phyloP scores from a whole-genome alignment of 176 grass and related monocot genomes.

The Pontederia crassipes region DNA sequence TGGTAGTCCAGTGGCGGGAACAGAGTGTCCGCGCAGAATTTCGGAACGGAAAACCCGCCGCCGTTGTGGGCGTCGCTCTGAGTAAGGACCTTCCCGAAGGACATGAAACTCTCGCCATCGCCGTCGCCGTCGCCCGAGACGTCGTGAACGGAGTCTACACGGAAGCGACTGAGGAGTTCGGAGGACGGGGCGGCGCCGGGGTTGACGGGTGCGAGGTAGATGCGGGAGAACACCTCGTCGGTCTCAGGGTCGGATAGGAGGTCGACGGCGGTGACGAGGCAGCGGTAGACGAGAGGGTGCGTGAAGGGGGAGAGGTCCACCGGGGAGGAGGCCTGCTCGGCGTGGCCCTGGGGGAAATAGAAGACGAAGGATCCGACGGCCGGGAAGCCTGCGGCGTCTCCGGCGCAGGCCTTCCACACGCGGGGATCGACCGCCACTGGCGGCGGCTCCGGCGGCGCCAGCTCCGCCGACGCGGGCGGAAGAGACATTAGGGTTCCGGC shows the following conservation, averaged over 20 bases:
- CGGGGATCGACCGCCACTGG: constrained; percentile 9
- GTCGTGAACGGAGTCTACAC: background rate
- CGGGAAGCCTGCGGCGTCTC: constrained; percentile 35
- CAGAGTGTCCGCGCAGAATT: constrained; percentile 52
- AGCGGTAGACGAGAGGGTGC: constrained; percentile 6
- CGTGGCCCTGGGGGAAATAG: constrained; percentile 74
- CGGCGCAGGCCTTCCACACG: constrained; percentile 52
- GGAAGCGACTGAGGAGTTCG: background rate
- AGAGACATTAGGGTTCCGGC: constrained; percentile 25
- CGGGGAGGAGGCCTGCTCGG: constrained; percentile 39
- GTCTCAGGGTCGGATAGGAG: constrained; percentile 31
- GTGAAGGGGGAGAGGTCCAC: constrained; percentile 3
- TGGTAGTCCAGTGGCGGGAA: constrained; percentile 48
- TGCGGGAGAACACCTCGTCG: constrained; percentile 42
- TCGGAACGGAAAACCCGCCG: constrained; percentile 64
- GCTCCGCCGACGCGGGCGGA: background rate
- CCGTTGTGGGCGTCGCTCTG: constrained; percentile 89
- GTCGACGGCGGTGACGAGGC: constrained; percentile 28
- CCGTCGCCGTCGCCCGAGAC: background rate
- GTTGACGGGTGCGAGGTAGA: constrained; percentile 31
- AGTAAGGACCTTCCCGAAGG: constrained; percentile 55
- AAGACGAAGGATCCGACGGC: constrained; percentile 37
- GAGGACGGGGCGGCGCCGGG: no score
- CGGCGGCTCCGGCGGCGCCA: background rate
- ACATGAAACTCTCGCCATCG: background rate